These are phyloP conservation scores for Scalesia atractyloides DNA, from an alignment of 129 eudicot genomes.

Conservation along the genomic window DNA sequence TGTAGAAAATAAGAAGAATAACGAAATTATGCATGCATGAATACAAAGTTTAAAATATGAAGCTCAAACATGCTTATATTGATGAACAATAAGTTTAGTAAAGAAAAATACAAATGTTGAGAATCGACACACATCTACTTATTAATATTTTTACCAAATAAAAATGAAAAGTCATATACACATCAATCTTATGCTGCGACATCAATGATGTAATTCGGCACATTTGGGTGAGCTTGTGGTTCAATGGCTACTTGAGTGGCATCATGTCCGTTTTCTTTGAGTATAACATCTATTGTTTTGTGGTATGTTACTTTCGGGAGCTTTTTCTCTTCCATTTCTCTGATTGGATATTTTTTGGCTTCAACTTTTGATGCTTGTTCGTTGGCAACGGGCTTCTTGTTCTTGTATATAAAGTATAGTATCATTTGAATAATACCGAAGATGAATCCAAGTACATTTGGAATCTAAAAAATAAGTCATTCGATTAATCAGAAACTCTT, in stretches of 20 bases:
- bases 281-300: conserved; percentile 36
- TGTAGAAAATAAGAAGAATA: not conserved
- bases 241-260: not conserved
- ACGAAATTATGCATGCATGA: not conserved
- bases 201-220: conserved; percentile 16
- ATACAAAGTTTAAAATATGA: not conserved
- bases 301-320: not conserved
- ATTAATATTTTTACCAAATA: not conserved
- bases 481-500: not conserved
- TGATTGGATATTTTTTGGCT: not conserved
- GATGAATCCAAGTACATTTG: conserved; percentile 49
- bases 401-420: conserved; percentile 37
- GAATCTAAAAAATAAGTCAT: conserved; percentile 31
- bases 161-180: not conserved
- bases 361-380: conserved; percentile 20
- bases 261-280: not conserved
- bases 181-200: conserved; percentile 3
- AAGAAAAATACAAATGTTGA: not conserved
- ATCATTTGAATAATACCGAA: not conserved
- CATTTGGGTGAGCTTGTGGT: conserved; percentile 10
- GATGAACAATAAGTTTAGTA: not conserved
- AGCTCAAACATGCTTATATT: not conserved
- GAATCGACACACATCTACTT: not conserved
- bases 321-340: not conserved
- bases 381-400: conserved; percentile 29